These are phyloP conservation scores for Dactylellina cionopaga DNA, from an alignment of 2,329 filamentous ascomycete genomes.

Conservation along the genomic window DNA sequence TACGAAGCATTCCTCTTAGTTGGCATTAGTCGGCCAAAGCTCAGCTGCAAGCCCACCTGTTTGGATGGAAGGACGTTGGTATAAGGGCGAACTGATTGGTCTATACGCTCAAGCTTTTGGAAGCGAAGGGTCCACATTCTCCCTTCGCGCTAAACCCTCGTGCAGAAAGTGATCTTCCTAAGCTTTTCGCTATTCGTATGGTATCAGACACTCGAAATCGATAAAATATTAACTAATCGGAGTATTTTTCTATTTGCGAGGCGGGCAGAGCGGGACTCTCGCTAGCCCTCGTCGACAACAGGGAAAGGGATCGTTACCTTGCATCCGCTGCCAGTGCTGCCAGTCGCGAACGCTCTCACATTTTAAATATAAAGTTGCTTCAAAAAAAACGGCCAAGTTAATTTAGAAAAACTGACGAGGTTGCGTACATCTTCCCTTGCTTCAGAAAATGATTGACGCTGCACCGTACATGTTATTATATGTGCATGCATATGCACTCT, in stretches of 20 bases:
- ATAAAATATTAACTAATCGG: slow-evolving; percentile 49
- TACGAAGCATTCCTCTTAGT: not conserved
- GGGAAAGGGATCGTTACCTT: slow-evolving; percentile 16
- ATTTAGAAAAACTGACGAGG: too few species aligned
- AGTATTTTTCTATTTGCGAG: slow-evolving; percentile 24
- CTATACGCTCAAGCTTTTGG: not conserved
- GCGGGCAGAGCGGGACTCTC: not conserved
- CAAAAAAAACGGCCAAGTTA: too few species aligned
- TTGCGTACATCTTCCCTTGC: too few species aligned
- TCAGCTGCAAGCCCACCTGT: slow-evolving; percentile 24
- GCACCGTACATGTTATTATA: too few species aligned
- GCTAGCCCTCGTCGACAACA: too few species aligned
- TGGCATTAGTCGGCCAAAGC: not conserved
- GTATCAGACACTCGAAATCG: slow-evolving; percentile 44
- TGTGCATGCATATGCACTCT: too few species aligned
- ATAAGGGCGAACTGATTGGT: slow-evolving; percentile 6
- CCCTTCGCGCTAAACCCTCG: slow-evolving; percentile 11
- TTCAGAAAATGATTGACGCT: not conserved
- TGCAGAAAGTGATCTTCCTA: slow-evolving; percentile 30
- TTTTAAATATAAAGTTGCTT: not conserved
- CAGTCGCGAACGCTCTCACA: not conserved
- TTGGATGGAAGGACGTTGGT: slow-evolving; percentile 29
- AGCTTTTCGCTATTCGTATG: slow-evolving; percentile 32
- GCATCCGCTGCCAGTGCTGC: slow-evolving; percentile 17
- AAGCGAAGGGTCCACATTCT: slow-evolving; percentile 24